Conservation (phyloP, 495 filamentous ascomycete genomes). For the Filosporella fistucella region DNA sequence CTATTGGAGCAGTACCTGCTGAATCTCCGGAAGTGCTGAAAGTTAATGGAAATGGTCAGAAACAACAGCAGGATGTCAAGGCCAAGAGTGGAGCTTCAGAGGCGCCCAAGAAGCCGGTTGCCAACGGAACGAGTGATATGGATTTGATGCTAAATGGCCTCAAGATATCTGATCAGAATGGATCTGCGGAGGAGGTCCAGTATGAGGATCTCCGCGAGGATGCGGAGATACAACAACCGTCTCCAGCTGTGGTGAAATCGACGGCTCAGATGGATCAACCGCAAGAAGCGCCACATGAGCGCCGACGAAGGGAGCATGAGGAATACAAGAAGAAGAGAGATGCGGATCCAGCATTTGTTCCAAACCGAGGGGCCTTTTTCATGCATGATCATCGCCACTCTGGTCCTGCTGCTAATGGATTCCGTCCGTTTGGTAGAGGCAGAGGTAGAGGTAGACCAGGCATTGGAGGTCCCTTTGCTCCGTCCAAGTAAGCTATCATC, state of each 20-base stretch:
- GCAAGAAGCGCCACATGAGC: constrained; percentile 54
- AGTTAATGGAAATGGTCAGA: constrained; percentile 17
- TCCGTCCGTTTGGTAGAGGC: constrained; percentile 64
- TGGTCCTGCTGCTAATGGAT: constrained; percentile 70
- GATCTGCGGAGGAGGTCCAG: constrained; percentile 13
- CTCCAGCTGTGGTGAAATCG: constrained; percentile 19
- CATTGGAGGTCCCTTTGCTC: constrained; percentile 49
- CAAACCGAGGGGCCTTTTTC: constrained; percentile 93
- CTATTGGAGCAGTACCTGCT: constrained; percentile 50
- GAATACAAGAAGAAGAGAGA: constrained; percentile 84
- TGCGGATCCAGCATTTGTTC: constrained; percentile 89
- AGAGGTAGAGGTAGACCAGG: constrained; percentile 49
- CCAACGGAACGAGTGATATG: constrained; percentile 59
- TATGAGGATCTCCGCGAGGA: constrained; percentile 26
- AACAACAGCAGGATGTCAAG: constrained; percentile 6
- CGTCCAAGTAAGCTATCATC: constrained; percentile 46
- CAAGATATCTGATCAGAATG: constrained; percentile 54
- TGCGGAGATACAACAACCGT: constrained; percentile 26
- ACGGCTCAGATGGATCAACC: constrained; percentile 30
- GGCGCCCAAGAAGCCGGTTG: constrained; percentile 17
- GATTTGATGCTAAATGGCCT: constrained; percentile 87
- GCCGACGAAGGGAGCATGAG: constrained; percentile 79
- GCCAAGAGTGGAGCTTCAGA: constrained; percentile 11
- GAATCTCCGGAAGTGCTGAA: constrained; percentile 30
- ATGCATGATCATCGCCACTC: constrained; percentile 88